Percentiles rank a stretch among this genome's conserved stretches.
Evolutionary conservation across 768 basidiomycete species (phyloP).

Genomic region (Gautieria morchelliformis): DNA sequence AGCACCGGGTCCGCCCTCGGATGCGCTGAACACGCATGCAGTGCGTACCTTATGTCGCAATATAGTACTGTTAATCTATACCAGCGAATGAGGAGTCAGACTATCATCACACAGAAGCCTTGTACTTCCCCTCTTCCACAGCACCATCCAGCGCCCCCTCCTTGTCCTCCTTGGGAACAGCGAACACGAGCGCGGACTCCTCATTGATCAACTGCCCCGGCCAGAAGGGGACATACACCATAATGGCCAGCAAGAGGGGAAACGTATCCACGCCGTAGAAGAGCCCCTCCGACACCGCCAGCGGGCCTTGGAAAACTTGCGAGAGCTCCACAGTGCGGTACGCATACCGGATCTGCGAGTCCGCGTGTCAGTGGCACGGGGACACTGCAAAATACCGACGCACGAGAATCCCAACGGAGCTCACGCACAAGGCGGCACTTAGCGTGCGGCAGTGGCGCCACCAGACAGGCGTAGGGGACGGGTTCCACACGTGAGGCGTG

Average conservation of each 20-base stretch:
- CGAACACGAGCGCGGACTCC: neutral
- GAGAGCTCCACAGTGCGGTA: conserved; percentile 43
- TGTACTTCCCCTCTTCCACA: neutral
- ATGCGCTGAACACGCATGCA: neutral
- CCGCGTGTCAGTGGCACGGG: neutral
- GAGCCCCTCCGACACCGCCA: conserved; percentile 47
- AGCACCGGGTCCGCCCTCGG: conserved; percentile 23
- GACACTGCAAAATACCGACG: conserved; percentile 13
- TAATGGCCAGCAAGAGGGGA: conserved; percentile 53
- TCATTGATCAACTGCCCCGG: conserved; percentile 30
- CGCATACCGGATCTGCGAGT: conserved; percentile 21
- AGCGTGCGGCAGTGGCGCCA: conserved; percentile 49
- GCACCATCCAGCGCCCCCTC: neutral
- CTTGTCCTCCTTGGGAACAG: neutral
- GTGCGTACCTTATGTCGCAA: neutral
- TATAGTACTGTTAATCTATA: too few species aligned
- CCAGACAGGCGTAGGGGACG: neutral
- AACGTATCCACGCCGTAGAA: conserved; percentile 65
- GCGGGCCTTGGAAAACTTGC: conserved; percentile 47
- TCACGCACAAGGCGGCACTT: conserved; percentile 37
- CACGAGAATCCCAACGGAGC: conserved; percentile 57
- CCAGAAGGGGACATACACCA: conserved; percentile 52
- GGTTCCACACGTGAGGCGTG: conserved; percentile 31
- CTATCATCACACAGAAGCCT: neutral
- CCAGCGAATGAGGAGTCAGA: too few species aligned